A percentile compares a stretch with the other conserved stretches of the same genome.
Conservation (phyloP, 2,329 filamentous ascomycete genomes). For the Xylaria multiplex region DNA sequence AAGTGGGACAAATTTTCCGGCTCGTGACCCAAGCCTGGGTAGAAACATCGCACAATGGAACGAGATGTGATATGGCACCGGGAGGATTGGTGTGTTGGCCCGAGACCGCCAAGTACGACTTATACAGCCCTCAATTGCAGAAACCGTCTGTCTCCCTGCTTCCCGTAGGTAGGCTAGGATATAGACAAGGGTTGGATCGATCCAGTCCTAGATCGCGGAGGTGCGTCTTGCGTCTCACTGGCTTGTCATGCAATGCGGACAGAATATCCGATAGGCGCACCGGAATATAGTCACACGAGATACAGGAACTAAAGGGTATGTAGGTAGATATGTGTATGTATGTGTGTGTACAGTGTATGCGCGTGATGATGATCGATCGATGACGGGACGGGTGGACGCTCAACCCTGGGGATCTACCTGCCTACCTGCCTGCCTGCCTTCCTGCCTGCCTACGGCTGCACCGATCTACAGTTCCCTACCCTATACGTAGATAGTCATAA, state of each 20-base stretch:
- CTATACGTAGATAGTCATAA: neutral
- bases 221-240: neutral
- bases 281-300: neutral
- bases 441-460: neutral
- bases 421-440: neutral
- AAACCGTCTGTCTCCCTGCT: neutral
- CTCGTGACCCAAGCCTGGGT: neutral
- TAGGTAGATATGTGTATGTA: neutral
- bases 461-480: neutral
- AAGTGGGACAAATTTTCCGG: neutral
- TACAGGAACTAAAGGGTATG: neutral
- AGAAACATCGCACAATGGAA: neutral
- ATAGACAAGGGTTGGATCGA: neutral
- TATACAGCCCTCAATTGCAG: neutral
- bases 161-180: neutral
- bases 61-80: neutral
- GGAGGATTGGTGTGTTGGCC: neutral
- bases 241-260: conserved; percentile 2
- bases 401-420: neutral
- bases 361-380: conserved; percentile 14
- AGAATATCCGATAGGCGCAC: neutral
- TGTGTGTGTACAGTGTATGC: neutral
- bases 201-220: neutral
- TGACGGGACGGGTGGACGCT: neutral
- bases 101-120: neutral